Base-by-base conservation (phyloP, 225 moss, liverwort and hornwort species). In the Rhytidiadelphus loreus region DNA sequence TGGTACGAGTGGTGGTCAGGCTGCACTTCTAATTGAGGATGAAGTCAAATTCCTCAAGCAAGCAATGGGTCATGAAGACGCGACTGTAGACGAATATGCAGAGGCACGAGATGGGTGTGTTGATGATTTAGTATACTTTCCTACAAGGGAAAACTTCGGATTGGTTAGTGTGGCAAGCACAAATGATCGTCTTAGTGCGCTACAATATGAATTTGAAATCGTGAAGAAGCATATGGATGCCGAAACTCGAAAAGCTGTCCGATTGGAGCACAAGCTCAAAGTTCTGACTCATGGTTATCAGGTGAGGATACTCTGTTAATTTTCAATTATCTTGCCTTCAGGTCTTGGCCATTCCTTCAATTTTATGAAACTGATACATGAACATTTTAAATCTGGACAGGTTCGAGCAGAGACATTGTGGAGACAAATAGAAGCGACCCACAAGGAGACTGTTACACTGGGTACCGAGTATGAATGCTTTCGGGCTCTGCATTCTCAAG, bases 171-270 rank as follows among this genome's bases (percentile, higher is more conserved):
- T 97, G 68, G 94, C 98, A 69, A 97, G 96, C 86, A 94, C 92
- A 75, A 90, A 85, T 55, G 97, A 98, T 82, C 95, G 95, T 33
- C 91, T 98, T 80, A 93, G 90, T 82, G 95, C 96, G 41, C 86
- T 95, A 56, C 93, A 95, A 58, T 92, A 97, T 68, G 96, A 97
- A 91, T 94, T 97, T 56, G 97, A 98, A 91, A 90, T 90, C 41
- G 92, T 96, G 79, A 95, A 96, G 92, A 98, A 93, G 93, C 93
- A 96, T 74, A 98, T 98, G 98, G 98, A 98, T 89, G 93, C 89
- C 68, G 98, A 98, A 91, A 96, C 98, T 58, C 92, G 92, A 53
- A 97, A 95, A 90, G 97, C 95, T 71, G 97, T 95, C 59, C 93
- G 95, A 83, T 91, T 94, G 90, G 98, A 97, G 88, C 96, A 97